Conservation (phyloP, 1,284 basidiomycete species). For the Ganoderma meredithae region DNA sequence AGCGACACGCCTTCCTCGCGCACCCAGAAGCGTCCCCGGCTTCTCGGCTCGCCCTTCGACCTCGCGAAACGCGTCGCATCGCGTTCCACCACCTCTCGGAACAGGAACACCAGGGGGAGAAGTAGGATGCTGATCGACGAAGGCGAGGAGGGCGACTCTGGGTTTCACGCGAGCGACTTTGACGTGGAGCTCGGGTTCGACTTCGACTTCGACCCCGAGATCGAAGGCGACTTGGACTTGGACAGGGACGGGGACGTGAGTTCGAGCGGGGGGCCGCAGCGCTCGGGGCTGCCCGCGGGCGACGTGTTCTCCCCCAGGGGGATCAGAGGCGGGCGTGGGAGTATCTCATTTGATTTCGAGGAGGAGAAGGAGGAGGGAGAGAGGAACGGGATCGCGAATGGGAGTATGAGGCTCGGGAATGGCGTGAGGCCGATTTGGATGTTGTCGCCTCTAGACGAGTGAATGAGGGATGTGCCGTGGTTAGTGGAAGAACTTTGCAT, state of each 20-base stretch:
- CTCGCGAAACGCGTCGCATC: constrained; percentile 29
- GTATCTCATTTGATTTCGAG: constrained; percentile 7
- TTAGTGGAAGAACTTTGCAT: neutral
- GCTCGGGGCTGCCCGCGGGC: constrained; percentile 27
- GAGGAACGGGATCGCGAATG: neutral
- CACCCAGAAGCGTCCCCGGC: constrained; percentile 41
- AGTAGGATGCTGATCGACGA: constrained; percentile 18
- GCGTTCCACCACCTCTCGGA: neutral
- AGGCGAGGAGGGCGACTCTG: constrained; percentile 17
- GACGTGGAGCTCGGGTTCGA: neutral
- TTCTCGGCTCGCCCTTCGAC: constrained; percentile 38
- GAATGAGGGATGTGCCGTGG: neutral
- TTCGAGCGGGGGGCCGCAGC: constrained; percentile 28
- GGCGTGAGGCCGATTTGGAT: constrained; percentile 26
- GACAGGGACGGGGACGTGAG: constrained; percentile 18
- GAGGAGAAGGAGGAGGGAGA: neutral
- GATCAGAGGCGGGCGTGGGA: constrained; percentile 3
- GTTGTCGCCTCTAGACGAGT: constrained; percentile 27
- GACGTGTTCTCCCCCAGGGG: constrained; percentile 31
- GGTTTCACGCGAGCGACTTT: constrained; percentile 10
- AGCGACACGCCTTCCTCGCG: constrained; percentile 29
- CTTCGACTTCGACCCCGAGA: neutral
- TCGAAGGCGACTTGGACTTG: constrained; percentile 5
- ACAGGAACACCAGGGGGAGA: neutral
- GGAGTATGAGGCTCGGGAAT: neutral